phyloP scores from a whole-genome alignment of 345 rosid genomes.

The Melaleuca quinquenervia region DNA sequence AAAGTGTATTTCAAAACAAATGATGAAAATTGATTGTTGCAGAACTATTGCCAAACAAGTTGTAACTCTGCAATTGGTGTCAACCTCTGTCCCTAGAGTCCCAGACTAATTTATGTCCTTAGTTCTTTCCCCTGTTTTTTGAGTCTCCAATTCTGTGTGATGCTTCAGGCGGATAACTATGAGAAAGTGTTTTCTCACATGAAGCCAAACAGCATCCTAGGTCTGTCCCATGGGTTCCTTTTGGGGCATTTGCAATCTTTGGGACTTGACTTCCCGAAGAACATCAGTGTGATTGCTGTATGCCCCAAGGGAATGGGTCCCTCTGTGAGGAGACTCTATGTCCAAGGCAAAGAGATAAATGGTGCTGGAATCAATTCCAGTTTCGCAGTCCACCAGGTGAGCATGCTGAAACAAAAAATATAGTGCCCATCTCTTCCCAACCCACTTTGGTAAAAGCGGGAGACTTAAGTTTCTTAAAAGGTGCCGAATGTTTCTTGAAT shows the following conservation, averaged over 20 bases:
- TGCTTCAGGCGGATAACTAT: slow-evolving; percentile 67
- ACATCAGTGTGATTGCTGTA: slow-evolving; percentile 72
- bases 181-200: slow-evolving; percentile 74
- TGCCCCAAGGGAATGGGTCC: slow-evolving; percentile 94
- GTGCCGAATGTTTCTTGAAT: neutral
- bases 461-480: neutral
- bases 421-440: neutral
- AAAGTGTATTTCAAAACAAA: neutral
- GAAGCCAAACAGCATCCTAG: slow-evolving; percentile 94
- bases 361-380: slow-evolving; percentile 95
- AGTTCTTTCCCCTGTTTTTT: neutral
- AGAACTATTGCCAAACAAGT: neutral
- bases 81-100: neutral
- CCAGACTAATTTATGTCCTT: neutral
- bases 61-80: neutral
- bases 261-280: slow-evolving; percentile 74
- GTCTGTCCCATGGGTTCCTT: slow-evolving; percentile 91
- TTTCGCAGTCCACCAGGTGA: slow-evolving; percentile 84
- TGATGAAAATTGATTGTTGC: neutral
- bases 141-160: neutral
- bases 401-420: neutral
- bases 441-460: neutral
- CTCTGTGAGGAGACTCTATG: slow-evolving; percentile 83
- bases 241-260: slow-evolving; percentile 71
- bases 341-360: slow-evolving; percentile 81